Evolutionary conservation across 2,329 filamentous ascomycete species (phyloP), one percentile per base, ranked within the genome.

Genomic region (Botrytis paeoniae): DNA sequence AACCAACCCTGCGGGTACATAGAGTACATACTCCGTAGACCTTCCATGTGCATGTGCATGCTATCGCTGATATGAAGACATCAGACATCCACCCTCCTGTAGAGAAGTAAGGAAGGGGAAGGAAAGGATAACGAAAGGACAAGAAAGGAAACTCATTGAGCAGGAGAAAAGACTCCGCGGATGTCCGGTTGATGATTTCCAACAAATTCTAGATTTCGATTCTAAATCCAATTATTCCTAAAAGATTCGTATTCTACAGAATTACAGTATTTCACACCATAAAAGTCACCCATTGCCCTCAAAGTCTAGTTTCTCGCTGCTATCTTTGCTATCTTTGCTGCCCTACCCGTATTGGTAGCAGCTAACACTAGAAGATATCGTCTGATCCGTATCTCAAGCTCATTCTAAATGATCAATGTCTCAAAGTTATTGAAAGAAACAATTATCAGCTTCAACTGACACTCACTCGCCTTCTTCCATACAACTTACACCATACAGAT

Each of bases 1-100:
- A 35, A 60, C 51, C n/a, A 35, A 41, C 39, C 39, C n/a, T 37
- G 37, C 20, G 35, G n/a, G 51, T 57, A 32, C 51, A 32, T 57
- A 70, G 48, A 54, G 48, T 54, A 54, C 25, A 54, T 16, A 10
- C 20, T 4, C 20, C 20, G 45, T 25, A n/a, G 54, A 45, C 54
- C 68, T 29, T 61, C 43, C 51, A 61, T 45, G 41, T 61, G 66
- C 66, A 69, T 60, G 45, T 69, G 66, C 66, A 68, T n/a, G 12
- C 29, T 48, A 68, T 39, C 45, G 48, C 35, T 68, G 48, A 41
- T 18, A 41, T 18, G 25, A 41, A 39, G 37, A n/a, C 60, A n/a
- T 37, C 45, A 29, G n/a, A 54, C 48, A 66, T 66, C 22, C 43
- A n/a, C 32, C 62, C 29, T 51, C 25, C 39, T 29, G 45, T 18